Conservation (phyloP, 805 yeast genomes). For the Ogataea ganodermae region DNA sequence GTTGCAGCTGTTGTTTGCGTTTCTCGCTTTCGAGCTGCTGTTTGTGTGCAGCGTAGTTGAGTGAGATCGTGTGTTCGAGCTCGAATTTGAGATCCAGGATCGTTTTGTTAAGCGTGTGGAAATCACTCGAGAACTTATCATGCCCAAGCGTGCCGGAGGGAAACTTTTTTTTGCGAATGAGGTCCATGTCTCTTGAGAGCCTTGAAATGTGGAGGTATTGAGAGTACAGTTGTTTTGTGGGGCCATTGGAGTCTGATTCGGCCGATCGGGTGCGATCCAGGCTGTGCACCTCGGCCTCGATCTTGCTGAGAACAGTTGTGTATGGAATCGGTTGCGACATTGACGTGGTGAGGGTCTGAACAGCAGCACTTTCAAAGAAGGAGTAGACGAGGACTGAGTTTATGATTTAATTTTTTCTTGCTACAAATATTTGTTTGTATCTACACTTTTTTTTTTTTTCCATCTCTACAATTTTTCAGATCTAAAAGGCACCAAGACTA, state of each 20-base stretch:
- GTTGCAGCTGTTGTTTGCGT: background rate
- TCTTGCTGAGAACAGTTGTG: background rate
- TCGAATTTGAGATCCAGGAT: slow-evolving; percentile 21
- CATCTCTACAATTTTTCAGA: background rate
- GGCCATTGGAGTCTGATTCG: background rate
- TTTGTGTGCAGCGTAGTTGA: slow-evolving; percentile 2
- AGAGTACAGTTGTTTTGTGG: background rate
- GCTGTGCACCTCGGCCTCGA: slow-evolving; percentile 4
- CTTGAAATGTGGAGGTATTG: slow-evolving; percentile 9
- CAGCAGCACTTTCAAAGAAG: background rate
- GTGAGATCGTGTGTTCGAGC: slow-evolving; percentile 17
- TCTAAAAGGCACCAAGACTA: no score
- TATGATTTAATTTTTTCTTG: no score
- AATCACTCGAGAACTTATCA: slow-evolving; percentile 6
- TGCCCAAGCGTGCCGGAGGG: background rate
- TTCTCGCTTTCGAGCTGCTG: slow-evolving; percentile 4
- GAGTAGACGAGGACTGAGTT: background rate
- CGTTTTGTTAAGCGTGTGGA: slow-evolving; percentile 15
- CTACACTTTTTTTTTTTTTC: background rate
- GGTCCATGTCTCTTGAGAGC: slow-evolving; percentile 18
- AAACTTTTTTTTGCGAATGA: slow-evolving; percentile 18
- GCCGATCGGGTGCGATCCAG: background rate
- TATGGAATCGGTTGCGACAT: background rate
- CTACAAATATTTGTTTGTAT: background rate
- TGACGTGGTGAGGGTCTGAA: no score